Evolutionary conservation across 768 basidiomycete species (phyloP).

Genomic region (Paxillus rubicundulus): DNA sequence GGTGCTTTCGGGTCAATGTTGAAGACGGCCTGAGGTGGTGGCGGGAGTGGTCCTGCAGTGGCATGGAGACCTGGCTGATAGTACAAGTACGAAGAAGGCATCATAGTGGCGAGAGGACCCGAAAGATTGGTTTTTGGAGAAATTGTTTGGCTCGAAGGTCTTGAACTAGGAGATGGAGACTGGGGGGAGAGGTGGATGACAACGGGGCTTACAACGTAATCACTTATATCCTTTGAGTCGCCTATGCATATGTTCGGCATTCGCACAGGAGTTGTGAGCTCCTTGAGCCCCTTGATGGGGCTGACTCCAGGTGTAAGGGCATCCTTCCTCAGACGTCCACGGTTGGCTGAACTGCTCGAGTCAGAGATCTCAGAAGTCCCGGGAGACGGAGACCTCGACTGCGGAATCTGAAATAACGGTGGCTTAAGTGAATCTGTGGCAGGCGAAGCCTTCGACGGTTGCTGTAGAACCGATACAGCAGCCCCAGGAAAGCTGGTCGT

Average conservation of each 20-base stretch:
- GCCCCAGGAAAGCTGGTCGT: conserved; percentile 33
- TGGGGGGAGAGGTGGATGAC: conserved; percentile 47
- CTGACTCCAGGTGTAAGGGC: conserved; percentile 32
- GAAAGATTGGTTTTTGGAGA: conserved; percentile 23
- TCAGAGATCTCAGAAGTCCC: conserved; percentile 31
- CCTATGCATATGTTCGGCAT: conserved; percentile 71
- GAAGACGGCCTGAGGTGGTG: conserved; percentile 60
- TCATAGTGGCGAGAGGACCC: conserved; percentile 24
- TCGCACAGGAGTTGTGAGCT: conserved; percentile 32
- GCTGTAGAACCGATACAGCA: conserved; percentile 26
- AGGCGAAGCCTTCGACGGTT: conserved; percentile 29
- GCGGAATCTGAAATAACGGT: conserved; percentile 37
- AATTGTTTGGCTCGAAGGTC: conserved; percentile 28
- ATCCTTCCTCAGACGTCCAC: conserved; percentile 33
- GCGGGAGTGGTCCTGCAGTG: conserved; percentile 71
- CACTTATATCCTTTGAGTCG: conserved; percentile 54
- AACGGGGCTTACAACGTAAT: conserved; percentile 62
- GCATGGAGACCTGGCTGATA: conserved; percentile 70
- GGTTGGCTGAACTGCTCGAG: conserved; percentile 28
- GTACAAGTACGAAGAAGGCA: conserved; percentile 45
- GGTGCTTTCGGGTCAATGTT: conserved; percentile 45
- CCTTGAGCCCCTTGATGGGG: conserved; percentile 27
- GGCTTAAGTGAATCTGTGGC: conserved; percentile 33
- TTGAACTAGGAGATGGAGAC: conserved; percentile 28
- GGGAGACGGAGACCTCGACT: conserved; percentile 33